A percentile compares a stretch with the other conserved stretches of the same genome.
Conservation (phyloP, 306 rosid species). For the Dryas alaskensis region DNA sequence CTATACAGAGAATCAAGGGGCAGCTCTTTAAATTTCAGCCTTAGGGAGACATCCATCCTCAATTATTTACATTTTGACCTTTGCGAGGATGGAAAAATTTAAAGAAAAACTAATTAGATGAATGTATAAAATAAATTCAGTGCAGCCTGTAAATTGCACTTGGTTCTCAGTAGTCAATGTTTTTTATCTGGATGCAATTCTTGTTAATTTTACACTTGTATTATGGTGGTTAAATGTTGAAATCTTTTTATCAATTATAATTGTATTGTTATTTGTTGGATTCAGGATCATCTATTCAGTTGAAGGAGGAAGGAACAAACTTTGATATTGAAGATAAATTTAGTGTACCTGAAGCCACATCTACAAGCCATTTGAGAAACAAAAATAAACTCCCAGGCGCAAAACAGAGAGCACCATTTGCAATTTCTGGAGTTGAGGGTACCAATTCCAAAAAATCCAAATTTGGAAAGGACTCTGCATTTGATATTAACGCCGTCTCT, state of each 20-base stretch:
- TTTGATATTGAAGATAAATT: constrained; percentile 52
- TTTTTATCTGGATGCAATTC: background rate
- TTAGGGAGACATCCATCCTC: background rate
- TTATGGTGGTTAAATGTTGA: background rate
- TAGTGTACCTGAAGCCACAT: constrained; percentile 56
- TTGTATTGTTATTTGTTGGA: constrained; percentile 6
- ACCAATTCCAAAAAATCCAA: constrained; percentile 52
- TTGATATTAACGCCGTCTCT: constrained; percentile 35
- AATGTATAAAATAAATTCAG: background rate
- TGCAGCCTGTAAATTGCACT: background rate
- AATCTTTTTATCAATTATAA: constrained; percentile 17
- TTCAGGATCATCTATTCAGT: constrained; percentile 64
- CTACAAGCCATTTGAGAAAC: constrained; percentile 55
- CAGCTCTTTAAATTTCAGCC: background rate
- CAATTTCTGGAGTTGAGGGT: constrained; percentile 45
- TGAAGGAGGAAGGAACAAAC: constrained; percentile 55
- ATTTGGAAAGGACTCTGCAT: constrained; percentile 47
- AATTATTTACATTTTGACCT: background rate
- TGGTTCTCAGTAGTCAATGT: background rate
- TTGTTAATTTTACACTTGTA: constrained; percentile 11
- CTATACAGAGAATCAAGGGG: background rate
- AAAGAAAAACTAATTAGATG: background rate
- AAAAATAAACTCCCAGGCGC: constrained; percentile 36
- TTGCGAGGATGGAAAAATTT: background rate
- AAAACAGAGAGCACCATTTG: constrained; percentile 35